Base-by-base conservation (phyloP, 2,329 filamentous ascomycete species). In the Talaromyces sp. region DNA sequence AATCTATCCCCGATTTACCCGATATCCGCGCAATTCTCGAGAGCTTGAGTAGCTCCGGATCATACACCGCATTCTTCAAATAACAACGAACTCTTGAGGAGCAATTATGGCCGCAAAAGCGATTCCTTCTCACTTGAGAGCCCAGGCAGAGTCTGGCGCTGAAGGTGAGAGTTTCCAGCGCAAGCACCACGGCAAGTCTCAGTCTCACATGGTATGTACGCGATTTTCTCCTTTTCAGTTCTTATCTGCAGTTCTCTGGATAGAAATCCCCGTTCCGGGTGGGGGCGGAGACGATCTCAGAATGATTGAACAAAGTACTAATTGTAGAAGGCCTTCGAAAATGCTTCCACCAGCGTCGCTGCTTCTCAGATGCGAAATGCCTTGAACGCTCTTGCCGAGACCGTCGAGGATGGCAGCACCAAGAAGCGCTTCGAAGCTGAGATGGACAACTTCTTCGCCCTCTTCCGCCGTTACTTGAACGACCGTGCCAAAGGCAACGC, bases 391-490 rank as follows among this genome's bases (percentile, higher is more conserved):
- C 90, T 99, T 69, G 87, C 91, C 73, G 95, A 99, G 83, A 91
- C 90, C 10, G 93, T 97, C 78, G 87, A 89, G 75, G 93, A 98
- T 77, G 85, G 90, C 65, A 83, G 78, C 36, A 84, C 87, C 77
- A 88, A 87, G 84, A 81, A 82, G 91, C 88, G 96, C 71, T 98
- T 98, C 80, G 94, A 98, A 84, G 96, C 93, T 4, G 94, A 99
- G 83, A 98, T 97, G 93, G 95, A 99, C 88, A 99, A 99, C 89
- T 99, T 99, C 86, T 99, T 99, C 78, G 90, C 93, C 68, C 90
- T 99, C 68, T 99, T 99, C 90, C 91, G 95, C 77, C 89, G 95
- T 82, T 99, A 97, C 82, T 85, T 99, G 69, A 97, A 97, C 79
- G 95, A 98, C 84, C 97, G 97, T 86, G 94, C 95, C 77, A 98